A percentile compares a stretch with the other conserved stretches of the same genome.
Conservation (phyloP, 371 early-diverging fungal genomes). For the Dichotomocladium elegans region DNA sequence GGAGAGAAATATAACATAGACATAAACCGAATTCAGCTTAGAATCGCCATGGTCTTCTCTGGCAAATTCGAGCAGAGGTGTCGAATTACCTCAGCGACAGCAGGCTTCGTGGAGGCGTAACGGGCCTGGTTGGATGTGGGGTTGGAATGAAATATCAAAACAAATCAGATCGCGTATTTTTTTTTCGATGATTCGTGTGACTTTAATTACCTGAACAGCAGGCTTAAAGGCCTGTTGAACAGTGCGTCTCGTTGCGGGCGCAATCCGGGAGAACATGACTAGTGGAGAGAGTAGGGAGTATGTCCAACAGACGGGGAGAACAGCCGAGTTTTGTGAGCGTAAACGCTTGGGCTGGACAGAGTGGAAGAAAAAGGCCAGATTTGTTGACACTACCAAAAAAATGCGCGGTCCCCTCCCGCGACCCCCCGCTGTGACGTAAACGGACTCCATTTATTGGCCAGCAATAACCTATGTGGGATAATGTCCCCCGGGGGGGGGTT, state of each 20-base stretch:
- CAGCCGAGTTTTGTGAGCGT: background rate
- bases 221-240: slow-evolving; percentile 38
- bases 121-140: too few relatives aligned
- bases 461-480: too few relatives aligned
- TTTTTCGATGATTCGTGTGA: background rate
- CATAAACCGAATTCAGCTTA: too few relatives aligned
- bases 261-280: slow-evolving; percentile 50
- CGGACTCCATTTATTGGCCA: too few relatives aligned
- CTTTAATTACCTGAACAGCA: slow-evolving; percentile 31
- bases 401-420: background rate
- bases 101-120: slow-evolving; percentile 45
- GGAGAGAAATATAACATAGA: background rate
- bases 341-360: background rate
- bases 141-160: too few relatives aligned
- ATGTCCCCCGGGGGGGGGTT: too few relatives aligned
- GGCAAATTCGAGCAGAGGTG: background rate
- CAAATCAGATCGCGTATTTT: background rate
- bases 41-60: background rate
- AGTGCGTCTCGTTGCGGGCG: slow-evolving; percentile 43
- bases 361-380: background rate
- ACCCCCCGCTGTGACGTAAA: background rate
- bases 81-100: slow-evolving; percentile 24
- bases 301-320: background rate
- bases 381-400: background rate
- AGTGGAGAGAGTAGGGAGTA: slow-evolving; percentile 16